These are phyloP conservation scores for Gaertneriomyces semiglobifer DNA, from an alignment of 192 early-diverging fungal genomes.

Conservation along the genomic window DNA sequence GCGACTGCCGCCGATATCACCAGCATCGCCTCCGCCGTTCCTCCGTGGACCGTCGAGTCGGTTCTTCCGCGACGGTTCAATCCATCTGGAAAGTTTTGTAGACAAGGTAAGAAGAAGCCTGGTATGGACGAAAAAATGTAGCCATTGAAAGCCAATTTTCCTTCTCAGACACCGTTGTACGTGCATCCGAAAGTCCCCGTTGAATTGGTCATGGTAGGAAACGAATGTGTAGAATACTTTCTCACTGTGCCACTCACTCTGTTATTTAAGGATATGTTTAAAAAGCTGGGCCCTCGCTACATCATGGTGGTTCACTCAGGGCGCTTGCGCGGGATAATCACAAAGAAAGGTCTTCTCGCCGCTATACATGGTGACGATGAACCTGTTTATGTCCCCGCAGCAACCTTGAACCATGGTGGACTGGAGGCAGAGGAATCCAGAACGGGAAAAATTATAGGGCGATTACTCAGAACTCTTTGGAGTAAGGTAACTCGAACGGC, in stretches of 20 bases:
- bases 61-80: no score
- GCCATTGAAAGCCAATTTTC: no score
- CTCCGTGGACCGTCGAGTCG: no score
- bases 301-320: conserved; percentile 37
- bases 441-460: neutral
- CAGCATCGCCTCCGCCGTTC: no score
- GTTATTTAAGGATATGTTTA: conserved; percentile 45
- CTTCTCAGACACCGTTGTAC: conserved; percentile 40
- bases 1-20: no score
- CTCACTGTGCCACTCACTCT: neutral
- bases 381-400: neutral
- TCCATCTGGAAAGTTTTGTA: no score
- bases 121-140: no score
- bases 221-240: neutral
- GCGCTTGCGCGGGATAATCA: conserved; percentile 40
- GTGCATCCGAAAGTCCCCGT: conserved; percentile 44
- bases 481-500: conserved; percentile 3
- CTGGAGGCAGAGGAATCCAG: neutral
- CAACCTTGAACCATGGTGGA: neutral
- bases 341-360: conserved; percentile 46
- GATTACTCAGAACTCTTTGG: neutral
- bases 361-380: conserved; percentile 32
- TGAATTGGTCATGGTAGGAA: conserved; percentile 41
- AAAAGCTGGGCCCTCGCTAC: conserved; percentile 50
- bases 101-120: no score